A percentile compares a stretch with the other conserved stretches of the same genome.
phyloP scores from a whole-genome alignment of 495 filamentous ascomycete genomes.

The Hypoxylon rickii region DNA sequence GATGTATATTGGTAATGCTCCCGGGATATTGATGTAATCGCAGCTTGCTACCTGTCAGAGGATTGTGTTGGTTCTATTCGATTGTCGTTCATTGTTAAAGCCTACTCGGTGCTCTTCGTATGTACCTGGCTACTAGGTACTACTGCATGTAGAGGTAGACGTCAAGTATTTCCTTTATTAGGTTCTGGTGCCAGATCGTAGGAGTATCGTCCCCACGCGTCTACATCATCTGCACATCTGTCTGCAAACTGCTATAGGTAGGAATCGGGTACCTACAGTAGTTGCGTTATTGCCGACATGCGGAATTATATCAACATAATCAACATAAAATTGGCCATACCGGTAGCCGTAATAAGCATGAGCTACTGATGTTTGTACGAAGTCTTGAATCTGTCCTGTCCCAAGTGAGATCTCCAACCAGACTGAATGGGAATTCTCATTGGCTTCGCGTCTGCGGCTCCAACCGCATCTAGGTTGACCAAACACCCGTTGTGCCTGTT shows the following conservation, averaged over 20 bases:
- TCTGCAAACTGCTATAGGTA: too few relatives aligned
- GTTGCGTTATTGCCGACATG: neutral
- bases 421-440: neutral
- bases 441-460: slow-evolving; percentile 11
- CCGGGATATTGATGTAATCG: slow-evolving; percentile 5
- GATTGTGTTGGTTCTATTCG: neutral
- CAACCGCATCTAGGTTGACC: slow-evolving; percentile 2
- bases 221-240: too few relatives aligned
- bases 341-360: too few relatives aligned
- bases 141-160: neutral
- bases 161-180: neutral
- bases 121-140: neutral
- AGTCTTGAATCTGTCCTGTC: neutral
- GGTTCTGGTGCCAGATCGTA: too few relatives aligned
- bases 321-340: too few relatives aligned
- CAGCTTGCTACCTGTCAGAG: neutral
- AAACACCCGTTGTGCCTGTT: slow-evolving; percentile 1
- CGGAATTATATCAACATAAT: neutral
- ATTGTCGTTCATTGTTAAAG: too few relatives aligned
- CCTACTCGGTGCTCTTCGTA: too few relatives aligned
- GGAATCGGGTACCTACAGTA: slow-evolving; percentile 9
- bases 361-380: too few relatives aligned
- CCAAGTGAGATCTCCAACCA: too few relatives aligned
- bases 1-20: slow-evolving; percentile 21
- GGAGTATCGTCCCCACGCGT: too few relatives aligned